Percentiles rank a stretch among this genome's conserved stretches.
Evolutionary conservation across 78 protist genomes (phyloP).

Genomic region (Carpediemonas membranifera): DNA sequence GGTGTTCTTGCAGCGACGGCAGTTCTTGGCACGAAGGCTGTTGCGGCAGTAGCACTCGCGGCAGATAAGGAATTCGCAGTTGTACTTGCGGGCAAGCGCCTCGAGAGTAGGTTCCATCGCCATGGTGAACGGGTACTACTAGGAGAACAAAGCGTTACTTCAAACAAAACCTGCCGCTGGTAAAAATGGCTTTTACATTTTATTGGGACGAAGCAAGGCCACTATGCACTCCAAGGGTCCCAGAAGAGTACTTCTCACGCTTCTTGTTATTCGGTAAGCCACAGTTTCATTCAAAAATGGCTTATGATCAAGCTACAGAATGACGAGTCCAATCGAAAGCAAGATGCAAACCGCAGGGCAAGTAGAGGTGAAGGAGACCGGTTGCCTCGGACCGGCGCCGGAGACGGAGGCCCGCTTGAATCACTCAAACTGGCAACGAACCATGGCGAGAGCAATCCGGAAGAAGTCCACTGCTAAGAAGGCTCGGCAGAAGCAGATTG

Average conservation of each 20-base stretch:
- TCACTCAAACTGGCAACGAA: no score
- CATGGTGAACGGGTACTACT: not conserved
- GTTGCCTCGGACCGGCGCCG: no score
- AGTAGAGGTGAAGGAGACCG: no score
- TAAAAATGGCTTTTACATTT: not conserved
- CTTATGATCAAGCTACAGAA: no score
- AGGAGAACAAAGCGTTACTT: not conserved
- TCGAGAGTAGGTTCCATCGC: constrained; percentile 90
- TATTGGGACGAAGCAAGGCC: not conserved
- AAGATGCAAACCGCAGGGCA: no score
- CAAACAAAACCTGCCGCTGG: not conserved
- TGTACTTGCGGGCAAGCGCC: constrained; percentile 87
- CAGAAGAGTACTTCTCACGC: not conserved
- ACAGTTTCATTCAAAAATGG: not conserved
- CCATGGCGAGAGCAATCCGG: no score
- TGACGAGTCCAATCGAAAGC: no score
- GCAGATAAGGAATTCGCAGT: constrained; percentile 93
- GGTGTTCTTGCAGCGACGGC: constrained; percentile 99
- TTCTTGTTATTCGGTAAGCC: not conserved
- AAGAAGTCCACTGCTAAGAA: no score
- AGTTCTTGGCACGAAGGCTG: constrained; percentile 90
- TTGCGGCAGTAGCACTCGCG: constrained; percentile 97
- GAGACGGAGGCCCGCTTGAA: no score
- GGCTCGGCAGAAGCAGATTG: no score
- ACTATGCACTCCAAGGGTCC: not conserved